Percentiles rank a stretch among this genome's conserved stretches.
Evolutionary conservation across 2,329 filamentous ascomycete genomes (phyloP).

Genomic region (Chaetomiaceae sp.): DNA sequence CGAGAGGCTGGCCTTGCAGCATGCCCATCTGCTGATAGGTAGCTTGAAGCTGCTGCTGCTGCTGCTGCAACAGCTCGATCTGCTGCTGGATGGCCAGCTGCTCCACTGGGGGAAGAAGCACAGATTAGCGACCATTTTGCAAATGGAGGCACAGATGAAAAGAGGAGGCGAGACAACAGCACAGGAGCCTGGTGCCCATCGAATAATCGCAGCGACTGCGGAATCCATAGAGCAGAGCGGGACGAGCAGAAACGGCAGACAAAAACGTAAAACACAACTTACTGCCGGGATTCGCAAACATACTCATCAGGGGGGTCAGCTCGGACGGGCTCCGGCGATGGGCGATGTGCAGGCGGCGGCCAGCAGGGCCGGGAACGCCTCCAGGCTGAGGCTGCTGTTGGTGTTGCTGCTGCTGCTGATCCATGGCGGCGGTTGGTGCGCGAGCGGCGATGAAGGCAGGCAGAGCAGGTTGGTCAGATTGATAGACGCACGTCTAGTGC

Average conservation of each 20-base stretch:
- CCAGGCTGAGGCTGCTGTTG: slow-evolving; percentile 56
- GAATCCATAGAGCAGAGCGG: background rate
- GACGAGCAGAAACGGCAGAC: background rate
- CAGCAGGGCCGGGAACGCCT: slow-evolving; percentile 67
- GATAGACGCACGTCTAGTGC: slow-evolving; percentile 44
- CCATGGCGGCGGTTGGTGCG: slow-evolving; percentile 50
- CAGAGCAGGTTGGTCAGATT: slow-evolving; percentile 13
- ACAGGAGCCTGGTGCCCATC: slow-evolving; percentile 19
- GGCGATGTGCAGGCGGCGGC: slow-evolving; percentile 92
- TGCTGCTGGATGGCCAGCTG: slow-evolving; percentile 97
- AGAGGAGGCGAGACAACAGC: background rate
- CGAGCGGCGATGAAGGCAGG: slow-evolving; percentile 2
- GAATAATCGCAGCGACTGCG: background rate
- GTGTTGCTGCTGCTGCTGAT: slow-evolving; percentile 55
- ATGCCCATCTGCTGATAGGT: slow-evolving; percentile 97
- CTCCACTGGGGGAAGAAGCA: slow-evolving; percentile 62
- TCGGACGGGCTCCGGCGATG: slow-evolving; percentile 96
- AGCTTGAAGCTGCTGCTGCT: slow-evolving; percentile 95
- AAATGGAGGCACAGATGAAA: background rate
- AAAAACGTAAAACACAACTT: slow-evolving; percentile 38
- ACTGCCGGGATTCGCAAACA: slow-evolving; percentile 65
- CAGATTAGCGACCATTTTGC: slow-evolving; percentile 24
- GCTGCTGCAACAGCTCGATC: slow-evolving; percentile 94
- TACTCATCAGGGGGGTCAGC: slow-evolving; percentile 96
- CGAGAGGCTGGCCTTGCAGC: slow-evolving; percentile 75